Evolutionary conservation across 768 basidiomycete species (phyloP).

Genomic region (Ephemerocybe angulata): DNA sequence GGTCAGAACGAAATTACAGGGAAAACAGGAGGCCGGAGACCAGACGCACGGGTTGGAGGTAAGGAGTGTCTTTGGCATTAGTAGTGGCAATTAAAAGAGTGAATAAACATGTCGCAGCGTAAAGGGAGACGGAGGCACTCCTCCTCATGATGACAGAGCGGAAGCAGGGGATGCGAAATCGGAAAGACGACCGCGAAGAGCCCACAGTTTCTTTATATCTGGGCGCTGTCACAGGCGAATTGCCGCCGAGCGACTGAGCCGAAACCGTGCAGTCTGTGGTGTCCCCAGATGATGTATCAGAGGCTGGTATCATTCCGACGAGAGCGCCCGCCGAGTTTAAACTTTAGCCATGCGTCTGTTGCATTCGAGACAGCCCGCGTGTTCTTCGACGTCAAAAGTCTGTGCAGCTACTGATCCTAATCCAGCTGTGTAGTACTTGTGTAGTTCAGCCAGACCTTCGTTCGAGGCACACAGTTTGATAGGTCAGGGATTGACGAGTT

Average conservation of each 20-base stretch:
- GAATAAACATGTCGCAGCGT: background rate
- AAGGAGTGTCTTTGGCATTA: constrained; percentile 22
- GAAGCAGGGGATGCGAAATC: background rate
- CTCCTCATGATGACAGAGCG: background rate
- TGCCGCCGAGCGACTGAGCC: background rate
- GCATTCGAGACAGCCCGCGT: too few species aligned
- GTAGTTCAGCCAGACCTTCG: too few species aligned
- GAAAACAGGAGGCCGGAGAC: background rate
- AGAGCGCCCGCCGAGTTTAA: background rate
- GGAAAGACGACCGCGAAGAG: constrained; percentile 1
- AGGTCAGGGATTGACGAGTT: too few species aligned
- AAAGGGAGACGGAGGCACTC: constrained; percentile 1
- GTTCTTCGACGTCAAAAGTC: too few species aligned
- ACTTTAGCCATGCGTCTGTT: too few species aligned
- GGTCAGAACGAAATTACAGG: background rate
- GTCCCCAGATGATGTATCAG: background rate
- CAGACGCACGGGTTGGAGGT: constrained; percentile 22
- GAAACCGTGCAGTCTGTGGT: background rate
- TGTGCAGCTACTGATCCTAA: too few species aligned
- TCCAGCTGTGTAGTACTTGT: too few species aligned
- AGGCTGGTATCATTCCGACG: background rate
- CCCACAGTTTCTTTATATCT: background rate
- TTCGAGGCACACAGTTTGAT: too few species aligned
- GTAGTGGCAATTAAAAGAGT: background rate
- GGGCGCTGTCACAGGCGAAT: background rate